Conservation (phyloP, 2,329 filamentous ascomycete species). For the Lachnellula cervina region DNA sequence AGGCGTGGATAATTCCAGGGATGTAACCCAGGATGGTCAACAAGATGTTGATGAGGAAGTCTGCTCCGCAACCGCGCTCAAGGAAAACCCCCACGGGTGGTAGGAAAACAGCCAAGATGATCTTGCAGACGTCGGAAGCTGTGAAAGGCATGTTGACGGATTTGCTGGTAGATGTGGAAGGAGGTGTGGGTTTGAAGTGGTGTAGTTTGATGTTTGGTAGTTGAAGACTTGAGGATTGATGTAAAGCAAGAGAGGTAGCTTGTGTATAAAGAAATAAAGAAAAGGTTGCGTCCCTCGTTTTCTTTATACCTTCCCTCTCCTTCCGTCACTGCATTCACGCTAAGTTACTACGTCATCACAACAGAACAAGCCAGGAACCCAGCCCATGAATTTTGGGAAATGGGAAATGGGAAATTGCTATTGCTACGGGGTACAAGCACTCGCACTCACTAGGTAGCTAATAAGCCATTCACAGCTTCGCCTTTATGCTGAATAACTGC, state of each 20-base stretch:
- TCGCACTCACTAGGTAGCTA: not conserved
- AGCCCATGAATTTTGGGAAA: not conserved
- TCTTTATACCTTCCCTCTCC: too few species aligned
- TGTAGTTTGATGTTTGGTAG: conserved; percentile 2
- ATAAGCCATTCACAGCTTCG: not conserved
- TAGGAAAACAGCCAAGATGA: conserved; percentile 83
- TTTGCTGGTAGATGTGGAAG: not conserved
- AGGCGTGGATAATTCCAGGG: conserved; percentile 84
- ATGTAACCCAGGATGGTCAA: conserved; percentile 70
- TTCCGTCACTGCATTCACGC: not conserved
- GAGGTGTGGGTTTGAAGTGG: not conserved
- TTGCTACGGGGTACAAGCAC: not conserved
- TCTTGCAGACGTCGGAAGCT: conserved; percentile 66
- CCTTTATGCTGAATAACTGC: not conserved
- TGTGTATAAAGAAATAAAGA: not conserved
- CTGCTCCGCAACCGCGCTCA: conserved; percentile 79
- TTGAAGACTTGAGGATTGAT: not conserved
- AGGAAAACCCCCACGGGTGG: conserved; percentile 91
- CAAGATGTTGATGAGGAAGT: conserved; percentile 89
- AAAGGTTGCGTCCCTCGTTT: not conserved
- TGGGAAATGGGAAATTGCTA: not conserved
- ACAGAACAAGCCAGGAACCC: not conserved
- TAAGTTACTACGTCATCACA: not conserved
- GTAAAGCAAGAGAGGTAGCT: not conserved
- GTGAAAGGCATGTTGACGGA: conserved; percentile 49